Base-by-base conservation (phyloP, 1,139 yeast species). In the Cylindricascospora bacillispora region DNA sequence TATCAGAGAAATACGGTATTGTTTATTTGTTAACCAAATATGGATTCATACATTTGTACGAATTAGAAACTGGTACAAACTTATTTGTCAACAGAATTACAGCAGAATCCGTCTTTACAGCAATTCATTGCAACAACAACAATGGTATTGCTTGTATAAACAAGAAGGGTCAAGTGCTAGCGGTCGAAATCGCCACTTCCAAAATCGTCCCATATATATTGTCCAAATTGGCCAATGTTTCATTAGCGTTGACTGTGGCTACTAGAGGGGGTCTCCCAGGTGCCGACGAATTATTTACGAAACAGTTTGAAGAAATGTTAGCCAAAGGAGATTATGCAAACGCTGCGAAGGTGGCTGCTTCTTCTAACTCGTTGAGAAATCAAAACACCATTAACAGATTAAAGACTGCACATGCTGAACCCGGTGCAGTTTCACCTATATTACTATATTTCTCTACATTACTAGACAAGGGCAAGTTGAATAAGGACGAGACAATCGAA, bases 191-290 rank as follows among this genome's bases (percentile, higher is more conserved):
- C 33, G 71, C 94, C 27, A 81, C 76, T 43, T 78, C 76, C 35
- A 81, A 81, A 49, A 74, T 89, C 43, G 78, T 92, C 38, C 94
- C 95, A 28, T 92, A 92, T 56, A 78, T 92, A 29, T 67, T 89
- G 56, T 79, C 79, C 47, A 83, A 83, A 55, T 68, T 89, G 42
- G 73, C 89, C 32, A 89, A 92, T 50, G 83, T 89, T 18, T 70
- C 80, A 17, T 66, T 92, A 48, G 98, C 97, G 3, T 65, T 92
- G 39, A 68, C 89, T 6, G 70, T 92, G 42, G 93, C 97, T 13
- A 73, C 94, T 6, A 80, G 97, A 59, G 95, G 95, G 50, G 94
- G 95, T 1, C 71, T 92, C 55, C 92, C 94, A 28, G 99, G 98
- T 40, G 98, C 97, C 27, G 98, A 89, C 55, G 77, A 76, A 49